Base-by-base conservation (phyloP, 768 basidiomycete species). In the Arthromyces matolae region DNA sequence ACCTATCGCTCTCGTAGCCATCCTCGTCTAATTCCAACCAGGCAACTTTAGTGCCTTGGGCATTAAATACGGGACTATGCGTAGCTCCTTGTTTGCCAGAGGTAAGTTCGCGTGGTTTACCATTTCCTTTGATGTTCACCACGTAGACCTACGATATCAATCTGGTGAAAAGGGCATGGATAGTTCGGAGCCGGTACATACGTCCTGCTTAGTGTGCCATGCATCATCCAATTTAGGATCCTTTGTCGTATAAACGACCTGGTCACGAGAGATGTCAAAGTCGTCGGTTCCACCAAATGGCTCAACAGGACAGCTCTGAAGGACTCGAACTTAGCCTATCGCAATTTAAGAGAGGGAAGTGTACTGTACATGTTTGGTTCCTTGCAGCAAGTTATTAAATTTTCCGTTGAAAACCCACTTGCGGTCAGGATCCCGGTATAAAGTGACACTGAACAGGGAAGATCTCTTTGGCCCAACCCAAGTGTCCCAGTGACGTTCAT, bases 1-100 rank as follows among this genome's bases (percentile, higher is more conserved):
- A 82, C 83, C 86, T 79, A 66, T 95, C 94, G 42, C 86, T 76
- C 66, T 97, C 94, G 56, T 93, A 86, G 2, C 94, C 93, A 56
- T 97, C 92, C 60, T 86, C 64, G 42, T 84, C 82, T 52, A 93
- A 77, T 64, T 97, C 89, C 31, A 90, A 67, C 94, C 94, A 98
- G 1, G 88, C 92, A 2, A 80, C 81, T 64, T 86, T 86, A 40
- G 76, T 75, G 0, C 86, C 89, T 37, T 79, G 67, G 3, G 68
- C 66, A 49, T 73, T 88, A 63, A 95, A 81, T 6, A 80, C 76
- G 0, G 91, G 86, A n/a, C 69, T 75, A 55, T 79, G 82, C 7
- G 81, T 85, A 14, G 93, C 93, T 25, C 90, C 94, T 65, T 93
- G 91, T 36, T 76, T 76, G 9, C 92, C 90, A 9, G 86, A 81